A percentile compares a stretch with the other conserved stretches of the same genome.
These are phyloP conservation scores for Chalciporus chontae DNA, from an alignment of 768 basidiomycete genomes.

Conservation along the genomic window DNA sequence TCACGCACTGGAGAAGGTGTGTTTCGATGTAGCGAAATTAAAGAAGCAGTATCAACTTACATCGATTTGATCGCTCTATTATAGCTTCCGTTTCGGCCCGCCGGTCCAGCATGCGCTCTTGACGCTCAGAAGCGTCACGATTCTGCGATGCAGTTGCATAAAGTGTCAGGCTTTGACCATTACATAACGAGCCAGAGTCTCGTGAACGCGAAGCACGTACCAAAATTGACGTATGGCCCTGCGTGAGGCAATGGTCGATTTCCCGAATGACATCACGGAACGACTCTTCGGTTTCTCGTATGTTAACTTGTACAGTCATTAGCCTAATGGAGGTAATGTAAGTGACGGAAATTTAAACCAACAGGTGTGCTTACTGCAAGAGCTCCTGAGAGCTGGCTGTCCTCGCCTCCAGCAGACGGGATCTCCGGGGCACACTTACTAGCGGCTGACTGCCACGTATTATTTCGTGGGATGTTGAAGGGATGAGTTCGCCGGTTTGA, in stretches of 20 bases:
- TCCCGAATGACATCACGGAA: slow-evolving; percentile 46
- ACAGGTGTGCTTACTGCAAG: slow-evolving; percentile 51
- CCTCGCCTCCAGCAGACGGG: slow-evolving; percentile 31
- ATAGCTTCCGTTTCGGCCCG: slow-evolving; percentile 40
- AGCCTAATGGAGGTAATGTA: slow-evolving; percentile 37
- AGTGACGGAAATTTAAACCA: background rate
- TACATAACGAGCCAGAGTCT: slow-evolving; percentile 18
- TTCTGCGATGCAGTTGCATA: slow-evolving; percentile 39
- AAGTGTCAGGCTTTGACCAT: slow-evolving; percentile 21
- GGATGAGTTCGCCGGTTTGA: slow-evolving; percentile 21
- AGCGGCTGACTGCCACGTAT: slow-evolving; percentile 12
- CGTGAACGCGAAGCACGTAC: slow-evolving; percentile 35
- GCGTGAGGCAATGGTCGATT: slow-evolving; percentile 45
- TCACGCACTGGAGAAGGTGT: slow-evolving; percentile 36
- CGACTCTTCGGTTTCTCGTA: slow-evolving; percentile 48
- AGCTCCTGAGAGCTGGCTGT: slow-evolving; percentile 68
- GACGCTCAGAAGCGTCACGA: slow-evolving; percentile 66
- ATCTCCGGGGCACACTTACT: slow-evolving; percentile 17
- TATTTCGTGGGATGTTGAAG: slow-evolving; percentile 20
- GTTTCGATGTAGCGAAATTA: slow-evolving; percentile 15
- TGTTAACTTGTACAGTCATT: slow-evolving; percentile 48
- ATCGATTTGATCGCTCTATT: slow-evolving; percentile 40
- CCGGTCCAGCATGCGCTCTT: slow-evolving; percentile 52
- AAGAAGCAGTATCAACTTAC: slow-evolving; percentile 37
- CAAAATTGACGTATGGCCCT: slow-evolving; percentile 37